These are phyloP conservation scores for Leccinum disarticulatum DNA, from an alignment of 768 basidiomycete genomes.

Conservation along the genomic window DNA sequence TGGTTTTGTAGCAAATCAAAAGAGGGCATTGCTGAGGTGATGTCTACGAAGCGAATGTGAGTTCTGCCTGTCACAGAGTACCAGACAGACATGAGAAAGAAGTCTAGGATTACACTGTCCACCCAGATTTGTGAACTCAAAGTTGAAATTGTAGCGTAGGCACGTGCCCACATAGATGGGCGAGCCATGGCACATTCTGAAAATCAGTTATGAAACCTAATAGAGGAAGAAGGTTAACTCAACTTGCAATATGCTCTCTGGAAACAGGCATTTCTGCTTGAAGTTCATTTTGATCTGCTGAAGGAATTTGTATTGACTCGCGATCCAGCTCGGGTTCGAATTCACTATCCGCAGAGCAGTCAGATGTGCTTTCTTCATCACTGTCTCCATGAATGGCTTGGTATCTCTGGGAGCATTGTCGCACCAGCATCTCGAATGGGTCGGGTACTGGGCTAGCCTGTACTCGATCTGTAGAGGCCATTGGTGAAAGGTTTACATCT, in stretches of 20 bases:
- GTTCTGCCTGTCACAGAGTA: not conserved
- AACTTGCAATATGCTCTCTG: not conserved
- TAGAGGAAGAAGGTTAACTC: not conserved
- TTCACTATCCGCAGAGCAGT: not conserved
- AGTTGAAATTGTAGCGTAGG: not conserved
- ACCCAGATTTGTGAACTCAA: not conserved
- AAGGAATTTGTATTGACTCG: not conserved
- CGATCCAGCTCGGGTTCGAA: not conserved
- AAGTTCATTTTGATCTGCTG: not conserved
- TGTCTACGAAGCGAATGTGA: not conserved
- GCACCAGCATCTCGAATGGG: not conserved
- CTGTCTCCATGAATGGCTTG: not conserved
- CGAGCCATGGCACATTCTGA: not conserved
- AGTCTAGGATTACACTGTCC: not conserved
- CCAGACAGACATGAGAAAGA: not conserved
- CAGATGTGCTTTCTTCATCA: not conserved
- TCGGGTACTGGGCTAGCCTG: not conserved
- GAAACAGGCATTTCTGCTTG: not conserved
- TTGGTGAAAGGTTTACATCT: not conserved
- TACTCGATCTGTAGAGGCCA: not conserved
- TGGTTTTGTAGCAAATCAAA: not conserved
- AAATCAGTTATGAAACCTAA: not conserved
- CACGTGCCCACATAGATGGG: not conserved
- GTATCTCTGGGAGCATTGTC: not conserved
- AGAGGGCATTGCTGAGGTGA: not conserved